Base-by-base conservation (phyloP, 805 yeast species). In the Cyberlindnera sargentensis region DNA sequence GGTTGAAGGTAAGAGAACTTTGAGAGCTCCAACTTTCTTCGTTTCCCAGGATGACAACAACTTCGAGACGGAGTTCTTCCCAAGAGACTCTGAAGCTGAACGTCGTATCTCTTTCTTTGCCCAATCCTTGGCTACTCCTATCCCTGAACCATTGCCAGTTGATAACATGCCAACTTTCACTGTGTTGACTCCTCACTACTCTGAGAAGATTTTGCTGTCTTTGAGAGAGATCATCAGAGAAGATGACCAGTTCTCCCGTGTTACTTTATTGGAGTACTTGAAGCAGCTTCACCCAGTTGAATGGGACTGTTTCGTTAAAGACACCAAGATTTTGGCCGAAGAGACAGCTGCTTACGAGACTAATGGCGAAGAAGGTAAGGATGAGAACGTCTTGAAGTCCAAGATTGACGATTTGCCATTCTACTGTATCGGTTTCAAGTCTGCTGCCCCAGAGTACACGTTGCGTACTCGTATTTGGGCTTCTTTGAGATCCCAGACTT, bases 111-210 rank as follows among this genome's bases (percentile, higher is more conserved):
- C 97, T 47, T 93, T 95, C 84, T 93, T 93, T 72, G 99, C 99
- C 47, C 99, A 93, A 70, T 90, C 98, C 8, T 75, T 93, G 67
- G 95, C 99, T 41, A 93, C 99, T 47, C 99, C 99, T 56, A 90
- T 93, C 58, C 96, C 96, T 50, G 99, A 93, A 71, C 98, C 99
- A 49, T 75, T 93, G 62, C 99, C 99, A 36, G 98, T 95, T 55
- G 99, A 93, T 68, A 91, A 91, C 75, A 93, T 93, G 99, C 99
- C 99, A 52, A 91, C 98, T 9, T 93, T 93, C 67, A 90, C 99
- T 34, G 98, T 93, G 24, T 73, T 91, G 66, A 84, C 91, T 54
- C 98, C 99, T 60, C 99, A 91, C 66, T 91, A 91, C 68, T 75
- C 93, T 52, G 99, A 91, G 71, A 91, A 89, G 79, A 91, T 91